Conservation (phyloP, 768 basidiomycete genomes). For the Auricularia auricula-judae region DNA sequence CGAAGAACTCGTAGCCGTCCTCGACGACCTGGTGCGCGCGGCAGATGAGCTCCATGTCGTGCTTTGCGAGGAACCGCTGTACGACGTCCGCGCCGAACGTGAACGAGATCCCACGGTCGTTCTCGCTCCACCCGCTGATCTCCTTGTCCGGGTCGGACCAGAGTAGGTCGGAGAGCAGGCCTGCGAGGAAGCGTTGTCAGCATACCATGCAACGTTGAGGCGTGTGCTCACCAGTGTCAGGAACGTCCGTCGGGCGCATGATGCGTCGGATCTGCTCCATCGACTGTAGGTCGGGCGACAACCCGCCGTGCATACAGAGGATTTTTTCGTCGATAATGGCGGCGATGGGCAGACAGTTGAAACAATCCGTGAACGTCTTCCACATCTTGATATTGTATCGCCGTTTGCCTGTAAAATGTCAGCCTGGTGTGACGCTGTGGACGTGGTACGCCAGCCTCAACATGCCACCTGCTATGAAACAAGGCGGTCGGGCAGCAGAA, state of each 20-base stretch:
- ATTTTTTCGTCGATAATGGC: slow-evolving; percentile 99
- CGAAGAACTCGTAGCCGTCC: slow-evolving; percentile 98
- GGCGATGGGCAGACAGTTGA: slow-evolving; percentile 98
- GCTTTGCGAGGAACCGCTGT: slow-evolving; percentile 95
- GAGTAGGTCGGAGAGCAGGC: slow-evolving; percentile 87
- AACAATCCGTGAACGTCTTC: slow-evolving; percentile 99
- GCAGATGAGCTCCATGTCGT: slow-evolving; percentile 99
- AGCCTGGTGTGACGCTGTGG: not conserved
- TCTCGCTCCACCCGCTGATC: slow-evolving; percentile 99
- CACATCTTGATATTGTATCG: slow-evolving; percentile 99
- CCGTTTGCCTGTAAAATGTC: slow-evolving; percentile 69
- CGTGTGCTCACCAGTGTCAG: slow-evolving; percentile 75
- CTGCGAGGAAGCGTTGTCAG: slow-evolving; percentile 26
- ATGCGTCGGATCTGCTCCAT: slow-evolving; percentile 99
- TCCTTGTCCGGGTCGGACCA: slow-evolving; percentile 99
- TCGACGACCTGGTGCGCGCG: slow-evolving; percentile 98
- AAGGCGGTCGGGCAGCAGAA: too few relatives aligned
- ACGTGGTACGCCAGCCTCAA: too few relatives aligned
- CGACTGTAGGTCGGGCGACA: slow-evolving; percentile 94
- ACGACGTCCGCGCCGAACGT: slow-evolving; percentile 99
- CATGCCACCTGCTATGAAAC: too few relatives aligned
- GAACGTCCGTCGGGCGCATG: slow-evolving; percentile 98
- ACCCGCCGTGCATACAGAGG: slow-evolving; percentile 98
- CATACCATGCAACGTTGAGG: not conserved
- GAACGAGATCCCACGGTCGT: slow-evolving; percentile 97